phyloP scores from a whole-genome alignment of 768 basidiomycete genomes.

The Tulasnella sp. region DNA sequence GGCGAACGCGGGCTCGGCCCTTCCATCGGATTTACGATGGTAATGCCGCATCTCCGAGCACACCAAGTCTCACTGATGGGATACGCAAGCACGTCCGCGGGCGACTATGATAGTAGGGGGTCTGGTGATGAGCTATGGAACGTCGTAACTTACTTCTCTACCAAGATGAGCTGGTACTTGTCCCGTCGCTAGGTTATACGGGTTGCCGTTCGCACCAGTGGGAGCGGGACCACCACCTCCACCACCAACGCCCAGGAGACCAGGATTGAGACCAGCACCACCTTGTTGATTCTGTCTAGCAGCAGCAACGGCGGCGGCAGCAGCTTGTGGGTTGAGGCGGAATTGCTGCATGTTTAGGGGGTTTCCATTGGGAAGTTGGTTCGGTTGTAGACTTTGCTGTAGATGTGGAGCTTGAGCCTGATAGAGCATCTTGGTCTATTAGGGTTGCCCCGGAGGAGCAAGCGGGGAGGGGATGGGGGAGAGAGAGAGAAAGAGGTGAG shows the following conservation, averaged over 20 bases:
- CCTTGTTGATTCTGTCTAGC: conserved; percentile 7
- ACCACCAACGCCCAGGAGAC: neutral
- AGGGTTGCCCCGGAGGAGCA: too few relatives aligned
- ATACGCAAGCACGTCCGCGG: too few relatives aligned
- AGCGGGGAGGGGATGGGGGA: neutral
- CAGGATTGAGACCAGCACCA: neutral
- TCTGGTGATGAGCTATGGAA: neutral
- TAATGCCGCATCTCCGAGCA: neutral
- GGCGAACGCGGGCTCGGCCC: neutral
- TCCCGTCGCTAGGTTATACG: neutral
- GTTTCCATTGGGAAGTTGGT: neutral
- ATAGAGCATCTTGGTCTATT: conserved; percentile 13
- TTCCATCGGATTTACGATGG: conserved; percentile 4
- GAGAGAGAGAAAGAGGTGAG: neutral
- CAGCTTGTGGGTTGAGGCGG: neutral
- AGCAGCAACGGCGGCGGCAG: neutral
- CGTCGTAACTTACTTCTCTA: neutral
- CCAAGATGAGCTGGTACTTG: conserved; percentile 1
- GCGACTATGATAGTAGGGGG: too few relatives aligned
- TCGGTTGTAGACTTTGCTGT: neutral
- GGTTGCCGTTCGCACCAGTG: neutral
- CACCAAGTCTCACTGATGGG: neutral
- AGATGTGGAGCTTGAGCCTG: conserved; percentile 1
- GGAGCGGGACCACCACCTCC: neutral
- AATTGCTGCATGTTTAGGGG: neutral